Evolutionary conservation across 371 early-diverging fungal species (phyloP), one percentile per base, ranked within the genome.

Genomic region (Basidiobolus meristosporus): DNA sequence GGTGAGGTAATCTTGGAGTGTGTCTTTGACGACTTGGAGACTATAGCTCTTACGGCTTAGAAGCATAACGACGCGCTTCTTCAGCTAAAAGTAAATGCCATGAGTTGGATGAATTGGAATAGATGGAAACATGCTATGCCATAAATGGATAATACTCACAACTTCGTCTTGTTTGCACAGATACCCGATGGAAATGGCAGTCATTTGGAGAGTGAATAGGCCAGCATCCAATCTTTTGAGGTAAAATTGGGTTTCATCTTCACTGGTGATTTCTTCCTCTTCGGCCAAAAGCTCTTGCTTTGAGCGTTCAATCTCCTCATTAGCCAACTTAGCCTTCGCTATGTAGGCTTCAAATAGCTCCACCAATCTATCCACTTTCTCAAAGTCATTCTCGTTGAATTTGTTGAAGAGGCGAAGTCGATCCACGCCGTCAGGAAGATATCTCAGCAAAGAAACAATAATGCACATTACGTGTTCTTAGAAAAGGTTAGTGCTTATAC

Each of bases 401-500:
- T 91, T 90, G 31, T 63, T 57, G n/a, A 85, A 40, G 11, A 91
- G 50, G n/a, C 90, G 69, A 48, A 70, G 54, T 16, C 79, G 73
- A 35, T 68, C 62, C 2, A 73, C 69, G 6, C 70, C 64, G 12
- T 63, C 66, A 19, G 56, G 56, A 0, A 53, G 40, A 14, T 56
- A 41, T 1, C 63, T 53, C 44, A 88, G 56, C 12, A 90, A 59
- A 15, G 84, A 80, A 10, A 77, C 59, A 31, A 91, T 62, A 36
- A 89, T 82, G 31, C 84, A 77, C 11, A 84, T 60, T 3, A 77
- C 63, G 48, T 88, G 87, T 42, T 88, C 89, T 74, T 45, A 1
- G 31, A 30, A 41, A 16, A 15, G 1, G 19, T 7, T 38, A 18
- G 9, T 28, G 35, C 23, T n/a, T 14, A 31, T 29, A 9, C 3